Percentiles rank a stretch among this genome's conserved stretches.
Evolutionary conservation across 2,329 filamentous ascomycete genomes (phyloP).

Genomic region (Fusarium foetens): DNA sequence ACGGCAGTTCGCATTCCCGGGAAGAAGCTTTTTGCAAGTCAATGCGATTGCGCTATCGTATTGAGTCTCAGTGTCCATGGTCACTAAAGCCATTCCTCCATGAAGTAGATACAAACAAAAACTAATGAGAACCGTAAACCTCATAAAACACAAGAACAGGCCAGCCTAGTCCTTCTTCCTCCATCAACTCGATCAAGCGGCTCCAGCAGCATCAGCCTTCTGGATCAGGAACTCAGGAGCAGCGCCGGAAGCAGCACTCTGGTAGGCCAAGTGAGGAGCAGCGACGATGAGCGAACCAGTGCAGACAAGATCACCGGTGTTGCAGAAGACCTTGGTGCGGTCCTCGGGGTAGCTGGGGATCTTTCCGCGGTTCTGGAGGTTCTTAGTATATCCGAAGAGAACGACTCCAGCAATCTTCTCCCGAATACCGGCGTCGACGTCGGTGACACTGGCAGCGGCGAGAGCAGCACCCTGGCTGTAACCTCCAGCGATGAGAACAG

Average conservation of each 20-base stretch:
- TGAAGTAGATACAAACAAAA: not conserved
- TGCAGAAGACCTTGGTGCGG: constrained; percentile 53
- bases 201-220: constrained; percentile 22
- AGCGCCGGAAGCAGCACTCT: not conserved
- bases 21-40: not conserved
- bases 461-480: constrained; percentile 58
- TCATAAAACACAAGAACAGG: constrained; percentile 12
- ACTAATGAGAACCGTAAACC: not conserved
- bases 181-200: not conserved
- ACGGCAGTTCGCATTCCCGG: not conserved
- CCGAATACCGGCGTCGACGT: constrained; percentile 45
- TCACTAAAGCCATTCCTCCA: not conserved
- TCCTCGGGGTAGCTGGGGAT: constrained; percentile 52
- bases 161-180: constrained; percentile 1
- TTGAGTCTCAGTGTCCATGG: not conserved
- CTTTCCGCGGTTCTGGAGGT: constrained; percentile 52
- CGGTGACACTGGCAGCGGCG: constrained; percentile 52
- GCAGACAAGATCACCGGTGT: constrained; percentile 50
- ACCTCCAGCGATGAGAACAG: constrained; percentile 55
- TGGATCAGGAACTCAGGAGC: constrained; percentile 32
- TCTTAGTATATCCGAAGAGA: constrained; percentile 57
- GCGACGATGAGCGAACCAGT: constrained; percentile 48
- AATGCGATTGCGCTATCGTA: constrained; percentile 1
- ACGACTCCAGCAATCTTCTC: constrained; percentile 52
- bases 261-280: constrained; percentile 26